Base-by-base conservation (phyloP, 495 filamentous ascomycete species). In the Xylaria flabelliformis region DNA sequence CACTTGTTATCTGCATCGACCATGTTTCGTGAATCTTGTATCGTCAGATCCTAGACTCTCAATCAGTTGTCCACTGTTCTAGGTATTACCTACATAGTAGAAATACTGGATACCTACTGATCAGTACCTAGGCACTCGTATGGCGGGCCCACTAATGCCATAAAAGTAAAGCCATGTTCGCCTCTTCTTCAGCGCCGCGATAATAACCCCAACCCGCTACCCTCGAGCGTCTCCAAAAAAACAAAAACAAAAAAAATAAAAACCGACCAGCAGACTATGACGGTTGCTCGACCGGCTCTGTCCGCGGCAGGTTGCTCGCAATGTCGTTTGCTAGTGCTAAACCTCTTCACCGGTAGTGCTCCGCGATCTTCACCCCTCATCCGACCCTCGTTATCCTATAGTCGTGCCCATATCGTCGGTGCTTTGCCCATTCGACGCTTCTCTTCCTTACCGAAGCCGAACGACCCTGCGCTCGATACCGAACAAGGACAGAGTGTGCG, bases 261-360 rank as follows among this genome's bases (percentile, higher is more conserved):
- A n/a, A n/a, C n/a, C 32, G 58, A 41, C 58, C 17, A 39, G 50
- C 65, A 55, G 46, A 29, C 39, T 17, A 72, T 72, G 70, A 34
- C 70, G 17, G 51, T 6, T n/a, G 10, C 53, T 41, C 63, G 62
- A 19, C 53, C 70, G 26, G 70, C 72, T 41, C 61, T 77, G 39
- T 71, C 75, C 4, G 71, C 74, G 32, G 71, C 66, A 19, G 64
- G 74, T 26, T 80, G 79, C 69, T 76, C 77, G 66, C 79, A 76
- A 17, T 80, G 79, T 21, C 79, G 77, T 42, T 69, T 64, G 24
- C 56, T 70, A 65, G 26, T 74, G 64, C 58, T 80, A 17, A 77
- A 70, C 53, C 56, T 79, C 55, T 77, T 80, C 56, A 51, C 75
- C 39, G 42, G n/a, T 50, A 70, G 73, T 61, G 42, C 71, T 24